Percentiles rank a stretch among this genome's conserved stretches.
These are phyloP conservation scores for Kwoniella heveanensis DNA, from an alignment of 768 basidiomycete genomes.

Conservation along the genomic window DNA sequence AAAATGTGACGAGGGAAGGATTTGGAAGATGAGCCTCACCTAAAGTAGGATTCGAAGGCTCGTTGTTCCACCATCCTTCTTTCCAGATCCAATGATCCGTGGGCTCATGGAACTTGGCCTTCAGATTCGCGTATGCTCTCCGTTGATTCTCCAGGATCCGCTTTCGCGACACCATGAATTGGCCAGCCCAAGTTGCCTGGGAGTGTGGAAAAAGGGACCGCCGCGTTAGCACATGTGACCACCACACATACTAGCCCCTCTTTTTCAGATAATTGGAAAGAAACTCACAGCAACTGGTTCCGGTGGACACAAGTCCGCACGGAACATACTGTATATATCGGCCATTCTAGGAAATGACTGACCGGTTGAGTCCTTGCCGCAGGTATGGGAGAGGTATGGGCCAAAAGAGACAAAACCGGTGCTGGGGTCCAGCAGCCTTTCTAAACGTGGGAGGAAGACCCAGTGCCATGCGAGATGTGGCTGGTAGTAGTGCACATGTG, in stretches of 20 bases:
- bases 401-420: constrained; percentile 55
- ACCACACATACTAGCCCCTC: no score
- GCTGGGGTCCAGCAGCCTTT: constrained; percentile 21
- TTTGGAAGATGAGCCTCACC: no score
- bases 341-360: constrained; percentile 46
- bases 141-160: constrained; percentile 43
- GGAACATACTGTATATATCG: constrained; percentile 52
- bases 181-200: constrained; percentile 52
- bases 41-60: constrained; percentile 40
- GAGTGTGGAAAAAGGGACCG: not conserved
- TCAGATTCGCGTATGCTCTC: constrained; percentile 40
- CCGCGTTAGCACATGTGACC: no score
- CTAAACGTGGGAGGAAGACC: constrained; percentile 43
- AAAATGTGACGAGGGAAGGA: no score
- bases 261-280: no score
- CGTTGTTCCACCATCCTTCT: constrained; percentile 46
- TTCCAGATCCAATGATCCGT: constrained; percentile 47
- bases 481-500: no score
- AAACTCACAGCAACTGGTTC: constrained; percentile 31
- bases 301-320: constrained; percentile 45
- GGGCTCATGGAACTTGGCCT: constrained; percentile 39
- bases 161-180: constrained; percentile 49
- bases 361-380: constrained; percentile 44
- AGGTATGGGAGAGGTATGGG: constrained; percentile 41
- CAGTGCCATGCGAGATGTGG: constrained; percentile 55